Evolutionary conservation across 306 rosid species (phyloP).

Genomic region (Prunus mongolica): DNA sequence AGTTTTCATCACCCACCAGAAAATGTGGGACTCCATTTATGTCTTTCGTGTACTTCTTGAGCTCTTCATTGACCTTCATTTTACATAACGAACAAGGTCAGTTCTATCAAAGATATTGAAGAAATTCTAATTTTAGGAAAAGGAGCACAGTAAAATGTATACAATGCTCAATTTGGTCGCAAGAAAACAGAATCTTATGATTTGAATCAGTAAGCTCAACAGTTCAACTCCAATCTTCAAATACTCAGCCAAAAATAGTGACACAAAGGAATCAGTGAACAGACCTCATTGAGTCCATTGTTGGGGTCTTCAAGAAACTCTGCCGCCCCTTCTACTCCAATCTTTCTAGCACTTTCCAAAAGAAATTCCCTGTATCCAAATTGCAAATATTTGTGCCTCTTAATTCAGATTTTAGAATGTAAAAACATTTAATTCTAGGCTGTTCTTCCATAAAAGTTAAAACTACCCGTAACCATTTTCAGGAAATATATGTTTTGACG

Average conservation of each 20-base stretch:
- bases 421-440: neutral
- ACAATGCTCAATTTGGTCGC: neutral
- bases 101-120: neutral
- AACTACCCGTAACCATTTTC: neutral
- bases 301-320: constrained; percentile 75
- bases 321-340: constrained; percentile 72
- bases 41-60: constrained; percentile 44
- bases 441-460: neutral
- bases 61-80: constrained; percentile 68
- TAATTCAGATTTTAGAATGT: constrained; percentile 7
- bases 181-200: neutral
- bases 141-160: too few relatives aligned
- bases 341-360: constrained; percentile 68
- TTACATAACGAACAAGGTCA: constrained; percentile 25
- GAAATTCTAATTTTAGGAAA: neutral
- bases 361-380: constrained; percentile 76
- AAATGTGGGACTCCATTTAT: constrained; percentile 74
- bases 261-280: constrained; percentile 9
- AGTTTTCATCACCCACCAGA: constrained; percentile 47
- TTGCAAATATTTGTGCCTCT: constrained; percentile 18
- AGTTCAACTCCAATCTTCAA: neutral
- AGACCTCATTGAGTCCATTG: constrained; percentile 79
- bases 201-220: neutral
- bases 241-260: constrained; percentile 10
- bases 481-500: too few relatives aligned